These are phyloP conservation scores for Alternaria sp. DNA, from an alignment of 2,329 filamentous ascomycete species.

Conservation along the genomic window DNA sequence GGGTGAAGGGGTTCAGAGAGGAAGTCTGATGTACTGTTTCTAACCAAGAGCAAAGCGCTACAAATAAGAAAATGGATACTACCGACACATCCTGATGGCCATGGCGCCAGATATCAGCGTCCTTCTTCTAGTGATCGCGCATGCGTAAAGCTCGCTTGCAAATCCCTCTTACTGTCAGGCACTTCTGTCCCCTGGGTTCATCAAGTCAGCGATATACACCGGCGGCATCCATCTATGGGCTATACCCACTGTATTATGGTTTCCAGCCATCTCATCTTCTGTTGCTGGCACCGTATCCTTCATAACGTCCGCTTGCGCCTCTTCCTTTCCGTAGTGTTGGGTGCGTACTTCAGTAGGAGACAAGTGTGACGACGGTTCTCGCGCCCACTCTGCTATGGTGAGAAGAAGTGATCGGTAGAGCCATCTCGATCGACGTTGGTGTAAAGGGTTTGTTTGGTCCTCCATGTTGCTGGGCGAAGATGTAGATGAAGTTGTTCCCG, in stretches of 20 bases:
- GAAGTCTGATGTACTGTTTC: background rate
- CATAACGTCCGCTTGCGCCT: background rate
- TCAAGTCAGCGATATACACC: background rate
- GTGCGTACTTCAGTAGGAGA: background rate
- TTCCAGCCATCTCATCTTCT: background rate
- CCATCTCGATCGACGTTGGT: background rate
- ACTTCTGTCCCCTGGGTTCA: background rate
- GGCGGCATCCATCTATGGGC: background rate
- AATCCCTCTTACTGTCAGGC: background rate
- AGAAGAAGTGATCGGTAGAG: background rate
- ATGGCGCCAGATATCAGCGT: background rate
- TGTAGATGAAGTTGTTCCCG: background rate
- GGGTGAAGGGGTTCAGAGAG: background rate
- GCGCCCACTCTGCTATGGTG: background rate
- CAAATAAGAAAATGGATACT: background rate
- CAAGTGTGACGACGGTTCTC: background rate
- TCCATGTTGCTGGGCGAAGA: background rate
- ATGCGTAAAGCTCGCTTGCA: slow-evolving; percentile 6
- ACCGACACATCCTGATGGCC: background rate
- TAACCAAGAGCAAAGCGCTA: background rate
- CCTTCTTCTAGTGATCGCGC: slow-evolving; percentile 25
- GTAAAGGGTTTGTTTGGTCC: background rate
- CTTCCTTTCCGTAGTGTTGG: background rate
- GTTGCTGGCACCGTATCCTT: background rate
- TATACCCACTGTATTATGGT: background rate